Conservation (phyloP, 805 yeast species). For the Pichia insulana region DNA sequence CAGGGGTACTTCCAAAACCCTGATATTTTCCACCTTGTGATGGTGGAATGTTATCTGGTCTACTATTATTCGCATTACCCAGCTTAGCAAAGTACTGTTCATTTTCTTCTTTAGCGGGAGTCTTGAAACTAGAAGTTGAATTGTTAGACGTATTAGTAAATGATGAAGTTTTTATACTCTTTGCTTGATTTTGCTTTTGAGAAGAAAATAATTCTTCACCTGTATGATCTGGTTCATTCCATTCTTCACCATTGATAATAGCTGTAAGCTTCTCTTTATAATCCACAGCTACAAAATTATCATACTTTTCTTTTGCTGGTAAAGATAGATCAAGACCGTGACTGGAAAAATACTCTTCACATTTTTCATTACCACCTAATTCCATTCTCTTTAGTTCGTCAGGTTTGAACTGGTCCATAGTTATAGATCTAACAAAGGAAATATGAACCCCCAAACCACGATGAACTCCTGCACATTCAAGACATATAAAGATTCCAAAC, state of each 20-base stretch:
- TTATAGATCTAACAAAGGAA: slow-evolving; percentile 91
- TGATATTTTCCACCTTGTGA: slow-evolving; percentile 89
- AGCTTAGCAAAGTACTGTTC: slow-evolving; percentile 76
- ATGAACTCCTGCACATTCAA: slow-evolving; percentile 97
- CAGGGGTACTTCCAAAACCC: slow-evolving; percentile 83
- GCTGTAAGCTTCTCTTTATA: slow-evolving; percentile 77
- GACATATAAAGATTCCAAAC: slow-evolving; percentile 92
- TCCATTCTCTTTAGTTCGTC: slow-evolving; percentile 91
- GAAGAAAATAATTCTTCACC: slow-evolving; percentile 34
- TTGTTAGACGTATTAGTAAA: not conserved
- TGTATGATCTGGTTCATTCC: slow-evolving; percentile 54
- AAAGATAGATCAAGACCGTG: slow-evolving; percentile 62
- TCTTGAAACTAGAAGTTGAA: not conserved
- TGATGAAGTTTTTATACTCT: not conserved
- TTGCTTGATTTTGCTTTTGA: slow-evolving; percentile 2
- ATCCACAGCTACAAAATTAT: slow-evolving; percentile 89
- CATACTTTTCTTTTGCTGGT: slow-evolving; percentile 69
- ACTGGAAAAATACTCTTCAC: slow-evolving; percentile 54
- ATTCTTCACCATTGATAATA: slow-evolving; percentile 63
- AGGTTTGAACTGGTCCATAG: slow-evolving; percentile 97
- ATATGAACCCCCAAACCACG: slow-evolving; percentile 95
- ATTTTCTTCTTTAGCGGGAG: slow-evolving; percentile 41
- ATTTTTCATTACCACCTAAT: slow-evolving; percentile 80
- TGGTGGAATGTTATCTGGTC: slow-evolving; percentile 80
- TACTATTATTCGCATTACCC: slow-evolving; percentile 60